phyloP scores from a whole-genome alignment of 2,329 filamentous ascomycete species.

The Botrytis fabae region DNA sequence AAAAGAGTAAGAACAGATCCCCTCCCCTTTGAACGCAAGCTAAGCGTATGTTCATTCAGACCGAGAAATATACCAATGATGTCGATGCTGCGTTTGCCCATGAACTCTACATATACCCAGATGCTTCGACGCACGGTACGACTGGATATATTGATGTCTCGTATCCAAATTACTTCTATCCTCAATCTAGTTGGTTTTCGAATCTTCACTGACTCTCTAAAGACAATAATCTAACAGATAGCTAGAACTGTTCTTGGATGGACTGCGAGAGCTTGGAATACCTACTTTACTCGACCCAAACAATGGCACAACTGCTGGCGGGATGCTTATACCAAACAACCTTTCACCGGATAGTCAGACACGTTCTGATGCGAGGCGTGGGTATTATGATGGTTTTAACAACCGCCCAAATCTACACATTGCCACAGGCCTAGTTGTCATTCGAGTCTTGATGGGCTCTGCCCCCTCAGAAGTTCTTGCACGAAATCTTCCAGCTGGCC shows the following conservation, averaged over 20 bases:
- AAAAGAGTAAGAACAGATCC: conserved; percentile 39
- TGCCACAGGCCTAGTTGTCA: conserved; percentile 44
- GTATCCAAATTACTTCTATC: conserved; percentile 45
- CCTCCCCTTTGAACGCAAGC: neutral
- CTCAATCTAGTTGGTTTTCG: conserved; percentile 43
- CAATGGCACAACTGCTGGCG: conserved; percentile 43
- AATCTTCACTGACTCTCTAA: neutral
- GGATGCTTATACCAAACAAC: conserved; percentile 44
- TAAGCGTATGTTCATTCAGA: conserved; percentile 29
- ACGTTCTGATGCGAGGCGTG: conserved; percentile 45
- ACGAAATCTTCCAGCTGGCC: conserved; percentile 23
- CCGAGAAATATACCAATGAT: conserved; percentile 43
- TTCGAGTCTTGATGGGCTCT: conserved; percentile 40
- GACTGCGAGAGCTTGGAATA: conserved; percentile 44
- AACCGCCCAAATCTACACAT: conserved; percentile 45
- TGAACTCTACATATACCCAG: conserved; percentile 37
- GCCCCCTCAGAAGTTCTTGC: conserved; percentile 10
- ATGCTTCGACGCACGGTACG: conserved; percentile 40
- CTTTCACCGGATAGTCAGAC: conserved; percentile 45
- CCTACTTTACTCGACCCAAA: conserved; percentile 43
- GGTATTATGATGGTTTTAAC: conserved; percentile 44
- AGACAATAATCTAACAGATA: neutral
- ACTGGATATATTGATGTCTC: conserved; percentile 44
- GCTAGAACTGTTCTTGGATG: conserved; percentile 44
- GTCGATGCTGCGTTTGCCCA: conserved; percentile 32